phyloP scores from a whole-genome alignment of 345 rosid genomes.

The Rhodamnia argentea region DNA sequence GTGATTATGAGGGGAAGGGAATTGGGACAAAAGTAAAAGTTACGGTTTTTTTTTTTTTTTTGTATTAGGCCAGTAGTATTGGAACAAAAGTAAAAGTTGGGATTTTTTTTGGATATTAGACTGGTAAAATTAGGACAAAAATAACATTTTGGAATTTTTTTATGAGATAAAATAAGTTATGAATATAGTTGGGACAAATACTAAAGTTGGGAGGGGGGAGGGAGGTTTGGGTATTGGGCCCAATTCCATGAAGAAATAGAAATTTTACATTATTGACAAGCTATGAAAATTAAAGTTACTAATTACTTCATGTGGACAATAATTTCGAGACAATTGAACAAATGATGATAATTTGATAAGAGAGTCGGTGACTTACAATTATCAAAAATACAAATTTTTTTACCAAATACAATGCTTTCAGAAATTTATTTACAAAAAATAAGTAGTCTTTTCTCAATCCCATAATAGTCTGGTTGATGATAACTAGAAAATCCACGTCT shows the following conservation, averaged over 20 bases:
- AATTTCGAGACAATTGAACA: not conserved
- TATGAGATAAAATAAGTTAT: too few relatives aligned
- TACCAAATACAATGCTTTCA: not conserved
- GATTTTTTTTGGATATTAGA: too few relatives aligned
- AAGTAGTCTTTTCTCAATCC: not conserved
- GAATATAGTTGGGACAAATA: too few relatives aligned
- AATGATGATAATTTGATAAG: not conserved
- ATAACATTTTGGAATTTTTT: too few relatives aligned
- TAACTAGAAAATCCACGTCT: not conserved
- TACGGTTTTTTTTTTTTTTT: too few relatives aligned
- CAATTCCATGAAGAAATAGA: fast-evolving
- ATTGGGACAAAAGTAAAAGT: too few relatives aligned
- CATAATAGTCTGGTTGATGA: not conserved
- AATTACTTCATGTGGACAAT: not conserved
- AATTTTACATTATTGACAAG: not conserved
- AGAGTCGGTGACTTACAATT: not conserved
- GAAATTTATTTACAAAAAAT: not conserved
- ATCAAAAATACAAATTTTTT: not conserved
- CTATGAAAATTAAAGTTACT: not conserved
- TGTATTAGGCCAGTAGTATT: too few relatives aligned
- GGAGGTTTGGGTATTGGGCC: too few relatives aligned
- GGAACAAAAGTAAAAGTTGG: too few relatives aligned
- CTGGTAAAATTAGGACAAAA: too few relatives aligned
- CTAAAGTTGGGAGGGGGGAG: too few relatives aligned
- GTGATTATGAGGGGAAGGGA: too few relatives aligned